These are phyloP conservation scores for Xylariaceae sp. DNA, from an alignment of 2,329 filamentous ascomycete species.

Conservation along the genomic window DNA sequence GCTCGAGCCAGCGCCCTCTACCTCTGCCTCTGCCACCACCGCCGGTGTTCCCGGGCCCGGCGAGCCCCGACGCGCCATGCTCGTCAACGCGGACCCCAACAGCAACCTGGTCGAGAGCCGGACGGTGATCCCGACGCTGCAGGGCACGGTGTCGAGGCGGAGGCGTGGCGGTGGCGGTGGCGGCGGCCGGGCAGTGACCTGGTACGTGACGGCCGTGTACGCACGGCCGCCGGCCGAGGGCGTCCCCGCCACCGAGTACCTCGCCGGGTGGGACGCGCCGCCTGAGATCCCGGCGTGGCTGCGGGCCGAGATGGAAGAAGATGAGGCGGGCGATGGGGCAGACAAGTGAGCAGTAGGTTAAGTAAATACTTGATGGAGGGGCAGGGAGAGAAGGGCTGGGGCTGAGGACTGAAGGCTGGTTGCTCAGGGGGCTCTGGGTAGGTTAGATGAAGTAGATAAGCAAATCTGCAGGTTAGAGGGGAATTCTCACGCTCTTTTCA, in stretches of 20 bases:
- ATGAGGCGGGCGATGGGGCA: too few relatives aligned
- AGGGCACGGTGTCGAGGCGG: conserved; percentile 49
- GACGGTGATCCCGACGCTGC: conserved; percentile 63
- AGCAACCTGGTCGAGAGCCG: conserved; percentile 67
- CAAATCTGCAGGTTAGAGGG: too few relatives aligned
- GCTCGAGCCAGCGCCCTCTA: conserved; percentile 36
- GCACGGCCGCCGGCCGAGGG: conserved; percentile 54
- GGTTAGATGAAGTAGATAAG: too few relatives aligned
- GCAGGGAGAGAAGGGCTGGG: neutral
- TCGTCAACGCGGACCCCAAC: conserved; percentile 72
- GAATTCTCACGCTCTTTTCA: too few relatives aligned
- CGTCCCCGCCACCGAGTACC: conserved; percentile 44
- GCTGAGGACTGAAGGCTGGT: neutral
- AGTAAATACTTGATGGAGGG: neutral
- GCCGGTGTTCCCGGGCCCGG: conserved; percentile 22
- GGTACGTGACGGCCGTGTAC: conserved; percentile 66
- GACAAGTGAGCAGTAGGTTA: neutral
- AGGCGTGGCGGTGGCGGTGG: too few relatives aligned
- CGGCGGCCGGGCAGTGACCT: conserved; percentile 45
- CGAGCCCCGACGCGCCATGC: conserved; percentile 47
- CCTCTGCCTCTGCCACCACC: too few relatives aligned
- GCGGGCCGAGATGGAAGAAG: conserved; percentile 36
- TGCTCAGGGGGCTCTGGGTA: too few relatives aligned
- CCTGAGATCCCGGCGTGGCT: conserved; percentile 57
- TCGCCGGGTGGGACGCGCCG: conserved; percentile 52